Base-by-base conservation (phyloP, 192 early-diverging fungal genomes). In the Coemansia sp. region DNA sequence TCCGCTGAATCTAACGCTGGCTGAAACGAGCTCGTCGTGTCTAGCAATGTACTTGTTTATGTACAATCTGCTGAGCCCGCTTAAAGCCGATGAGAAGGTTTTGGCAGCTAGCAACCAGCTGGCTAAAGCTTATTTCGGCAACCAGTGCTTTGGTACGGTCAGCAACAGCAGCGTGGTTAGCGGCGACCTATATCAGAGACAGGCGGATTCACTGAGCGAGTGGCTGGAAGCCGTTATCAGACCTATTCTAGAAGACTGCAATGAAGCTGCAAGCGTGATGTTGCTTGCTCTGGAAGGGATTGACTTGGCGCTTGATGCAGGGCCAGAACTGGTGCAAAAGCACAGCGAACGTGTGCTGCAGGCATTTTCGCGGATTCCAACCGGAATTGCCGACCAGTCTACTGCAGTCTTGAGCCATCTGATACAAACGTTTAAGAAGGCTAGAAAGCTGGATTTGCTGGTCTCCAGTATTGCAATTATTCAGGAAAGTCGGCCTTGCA, bases 11-110 rank as follows among this genome's bases (percentile, higher is more conserved):
- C 40, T 68, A n/a, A 23, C 57, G 3, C 43, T 21, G 38, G 46
- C 43, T 13, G 63, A 68, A 11, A 53, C 59, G 7, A 61, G 63
- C 47, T 37, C 15, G 14, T 20, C 73, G 12, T 55, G 67, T 44
- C 43, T 76, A n/a, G 61, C 13, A 20, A 70, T 76, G 62, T 76
- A 64, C 43, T 15, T 38, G 4, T 62, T 52, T 19, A 23, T 76
- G 8, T 65, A 65, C 44, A 50, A 49, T 0, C 53, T 57, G 11
- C 57, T 68, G 11, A 28, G 6, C 16, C 49, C 49, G 35, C 55
- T 37, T 0, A 53, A 50, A n/a, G 3, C 48, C 3, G 54, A 63
- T 45, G 60, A 50, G 31, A 33, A 43, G 6, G 44, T 53, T 26
- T 31, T 75, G 56, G 54, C 45, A 5, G 53, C 72, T 6, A 53